phyloP scores from a whole-genome alignment of 306 rosid species.

The Cicer cuneatum region DNA sequence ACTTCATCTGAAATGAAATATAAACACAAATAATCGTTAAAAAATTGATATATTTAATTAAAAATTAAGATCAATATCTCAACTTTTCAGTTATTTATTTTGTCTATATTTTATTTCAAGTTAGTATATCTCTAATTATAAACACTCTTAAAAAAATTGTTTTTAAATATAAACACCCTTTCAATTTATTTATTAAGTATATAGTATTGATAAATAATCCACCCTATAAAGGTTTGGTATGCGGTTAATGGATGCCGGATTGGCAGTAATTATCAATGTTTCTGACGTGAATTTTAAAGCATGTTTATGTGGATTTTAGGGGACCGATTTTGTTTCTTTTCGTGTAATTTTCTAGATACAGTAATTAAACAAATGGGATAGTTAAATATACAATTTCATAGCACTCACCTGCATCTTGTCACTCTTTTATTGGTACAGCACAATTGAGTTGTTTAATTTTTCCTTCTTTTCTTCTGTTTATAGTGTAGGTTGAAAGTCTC shows the following conservation, averaged over 20 bases:
- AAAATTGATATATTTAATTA: too few species aligned
- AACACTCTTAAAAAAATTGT: too few species aligned
- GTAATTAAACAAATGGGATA: slow-evolving; percentile 13
- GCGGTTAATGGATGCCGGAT: slow-evolving; percentile 40
- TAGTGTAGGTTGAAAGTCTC: slow-evolving; percentile 30
- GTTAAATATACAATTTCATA: slow-evolving; percentile 31
- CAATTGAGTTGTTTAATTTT: slow-evolving; percentile 15
- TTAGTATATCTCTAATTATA: too few species aligned
- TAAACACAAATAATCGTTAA: too few species aligned
- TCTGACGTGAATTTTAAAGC: slow-evolving; percentile 50
- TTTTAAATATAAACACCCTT: too few species aligned
- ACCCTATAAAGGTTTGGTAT: slow-evolving; percentile 25
- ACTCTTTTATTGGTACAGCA: slow-evolving; percentile 36
- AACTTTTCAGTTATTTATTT: too few species aligned
- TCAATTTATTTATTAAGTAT: not conserved
- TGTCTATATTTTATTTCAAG: too few species aligned
- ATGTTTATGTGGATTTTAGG: slow-evolving; percentile 39
- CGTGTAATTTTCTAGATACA: not conserved
- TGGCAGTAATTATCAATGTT: slow-evolving; percentile 36
- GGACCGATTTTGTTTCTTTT: slow-evolving; percentile 40
- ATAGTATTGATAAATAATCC: not conserved
- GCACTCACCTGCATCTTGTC: not conserved
- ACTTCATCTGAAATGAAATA: too few species aligned
- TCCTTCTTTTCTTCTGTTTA: not conserved
- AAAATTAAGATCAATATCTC: too few species aligned